Percentiles rank a stretch among this genome's conserved stretches.
Evolutionary conservation across 2,329 filamentous ascomycete species (phyloP).

Genomic region (Colletotrichum chrysophilum): DNA sequence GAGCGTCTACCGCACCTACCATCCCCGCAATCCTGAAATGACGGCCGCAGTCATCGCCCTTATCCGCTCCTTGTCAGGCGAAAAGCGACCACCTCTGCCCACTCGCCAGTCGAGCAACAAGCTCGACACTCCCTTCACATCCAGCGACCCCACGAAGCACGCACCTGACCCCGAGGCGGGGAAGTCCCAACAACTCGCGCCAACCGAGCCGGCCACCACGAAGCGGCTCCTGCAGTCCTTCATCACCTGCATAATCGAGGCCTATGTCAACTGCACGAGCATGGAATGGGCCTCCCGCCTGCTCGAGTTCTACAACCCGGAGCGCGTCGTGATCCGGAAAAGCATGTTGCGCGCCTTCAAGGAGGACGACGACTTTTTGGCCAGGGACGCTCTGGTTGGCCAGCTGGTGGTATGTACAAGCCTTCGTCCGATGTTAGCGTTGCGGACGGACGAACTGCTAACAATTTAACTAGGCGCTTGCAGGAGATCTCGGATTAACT

Average conservation of each 20-base stretch:
- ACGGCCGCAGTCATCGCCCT: slow-evolving; percentile 74
- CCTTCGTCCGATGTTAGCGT: not conserved
- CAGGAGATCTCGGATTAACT: slow-evolving; percentile 63
- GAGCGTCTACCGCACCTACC: slow-evolving; percentile 71
- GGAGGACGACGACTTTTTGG: slow-evolving; percentile 64
- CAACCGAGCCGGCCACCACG: slow-evolving; percentile 66
- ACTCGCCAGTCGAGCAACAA: slow-evolving; percentile 63
- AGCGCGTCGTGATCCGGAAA: slow-evolving; percentile 64
- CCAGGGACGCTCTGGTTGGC: slow-evolving; percentile 70
- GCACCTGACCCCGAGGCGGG: slow-evolving; percentile 67
- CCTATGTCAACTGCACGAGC: slow-evolving; percentile 68
- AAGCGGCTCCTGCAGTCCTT: slow-evolving; percentile 74
- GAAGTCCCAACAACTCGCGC: slow-evolving; percentile 53
- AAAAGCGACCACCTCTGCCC: slow-evolving; percentile 68
- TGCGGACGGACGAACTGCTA: slow-evolving; percentile 8
- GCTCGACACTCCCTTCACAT: slow-evolving; percentile 59
- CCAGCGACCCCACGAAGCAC: slow-evolving; percentile 58
- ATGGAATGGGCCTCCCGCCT: slow-evolving; percentile 69
- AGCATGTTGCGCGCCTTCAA: slow-evolving; percentile 70
- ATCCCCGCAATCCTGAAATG: slow-evolving; percentile 67
- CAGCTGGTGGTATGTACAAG: slow-evolving; percentile 65
- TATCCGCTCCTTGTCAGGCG: slow-evolving; percentile 70
- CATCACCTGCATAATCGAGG: slow-evolving; percentile 77
- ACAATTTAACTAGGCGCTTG: slow-evolving; percentile 55
- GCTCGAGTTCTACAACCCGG: slow-evolving; percentile 71